These are phyloP conservation scores for Fragaria vesca DNA, from an alignment of 306 rosid species.

Conservation along the genomic window DNA sequence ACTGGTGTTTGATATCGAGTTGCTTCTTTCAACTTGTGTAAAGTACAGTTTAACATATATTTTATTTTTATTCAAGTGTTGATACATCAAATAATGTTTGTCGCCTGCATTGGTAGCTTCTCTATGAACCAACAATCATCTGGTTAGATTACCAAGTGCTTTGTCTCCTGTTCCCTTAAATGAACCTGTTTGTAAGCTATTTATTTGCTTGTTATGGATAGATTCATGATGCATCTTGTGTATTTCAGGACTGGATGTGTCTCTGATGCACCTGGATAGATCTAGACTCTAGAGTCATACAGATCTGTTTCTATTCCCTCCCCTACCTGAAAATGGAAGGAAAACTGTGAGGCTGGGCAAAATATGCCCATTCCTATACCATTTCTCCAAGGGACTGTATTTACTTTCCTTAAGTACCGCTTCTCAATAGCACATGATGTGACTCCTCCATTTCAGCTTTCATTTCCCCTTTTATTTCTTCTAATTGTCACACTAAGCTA, in stretches of 20 bases:
- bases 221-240: background rate
- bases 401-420: too few species aligned
- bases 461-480: background rate
- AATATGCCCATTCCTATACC: background rate
- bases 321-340: background rate
- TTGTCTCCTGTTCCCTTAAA: background rate
- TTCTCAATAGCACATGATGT: background rate
- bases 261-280: background rate
- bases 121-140: background rate
- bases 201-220: background rate
- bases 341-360: background rate
- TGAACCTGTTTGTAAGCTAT: background rate
- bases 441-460: background rate
- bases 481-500: background rate
- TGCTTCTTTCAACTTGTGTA: slow-evolving; percentile 50
- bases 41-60: slow-evolving; percentile 32
- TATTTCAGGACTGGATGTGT: slow-evolving; percentile 13
- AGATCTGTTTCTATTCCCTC: background rate
- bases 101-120: slow-evolving; percentile 12
- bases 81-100: slow-evolving; percentile 22
- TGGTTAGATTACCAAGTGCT: background rate
- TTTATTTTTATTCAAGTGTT: slow-evolving; percentile 25
- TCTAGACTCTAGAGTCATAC: background rate
- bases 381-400: background rate
- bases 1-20: slow-evolving; percentile 27